Conservation (phyloP, 176 grass and related monocot genomes). For the Rhipidocladum racemiflorum region DNA sequence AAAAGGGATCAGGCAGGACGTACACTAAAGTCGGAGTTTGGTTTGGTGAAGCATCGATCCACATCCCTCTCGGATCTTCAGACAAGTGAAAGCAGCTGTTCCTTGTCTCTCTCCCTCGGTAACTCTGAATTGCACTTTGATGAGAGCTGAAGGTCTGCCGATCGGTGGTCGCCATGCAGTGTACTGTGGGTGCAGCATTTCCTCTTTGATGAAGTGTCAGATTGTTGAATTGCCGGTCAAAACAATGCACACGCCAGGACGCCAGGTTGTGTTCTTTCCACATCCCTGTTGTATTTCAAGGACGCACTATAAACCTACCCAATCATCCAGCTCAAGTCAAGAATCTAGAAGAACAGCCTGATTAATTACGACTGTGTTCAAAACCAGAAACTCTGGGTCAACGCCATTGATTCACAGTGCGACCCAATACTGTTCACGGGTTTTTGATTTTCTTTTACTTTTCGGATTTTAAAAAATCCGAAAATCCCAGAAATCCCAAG, state of each 20-base stretch:
- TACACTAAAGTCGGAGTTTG: slow-evolving; percentile 15
- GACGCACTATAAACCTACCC: neutral
- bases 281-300: neutral
- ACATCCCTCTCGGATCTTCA: too few species aligned
- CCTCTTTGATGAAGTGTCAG: neutral
- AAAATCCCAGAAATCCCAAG: too few species aligned
- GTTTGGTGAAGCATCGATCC: slow-evolving; percentile 6
- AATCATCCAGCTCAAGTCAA: neutral
- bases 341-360: neutral
- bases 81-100: neutral
- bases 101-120: neutral
- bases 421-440: too few species aligned
- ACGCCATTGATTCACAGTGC: neutral
- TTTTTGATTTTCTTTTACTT: too few species aligned
- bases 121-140: neutral
- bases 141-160: neutral
- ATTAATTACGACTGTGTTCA: neutral
- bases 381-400: neutral
- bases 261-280: neutral
- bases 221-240: neutral
- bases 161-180: neutral
- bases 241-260: neutral
- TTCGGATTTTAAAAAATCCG: too few species aligned
- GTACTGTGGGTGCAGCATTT: neutral
- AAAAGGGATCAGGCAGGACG: neutral